phyloP scores from a whole-genome alignment of 257 asterid species.

The Cinchona pubescens region DNA sequence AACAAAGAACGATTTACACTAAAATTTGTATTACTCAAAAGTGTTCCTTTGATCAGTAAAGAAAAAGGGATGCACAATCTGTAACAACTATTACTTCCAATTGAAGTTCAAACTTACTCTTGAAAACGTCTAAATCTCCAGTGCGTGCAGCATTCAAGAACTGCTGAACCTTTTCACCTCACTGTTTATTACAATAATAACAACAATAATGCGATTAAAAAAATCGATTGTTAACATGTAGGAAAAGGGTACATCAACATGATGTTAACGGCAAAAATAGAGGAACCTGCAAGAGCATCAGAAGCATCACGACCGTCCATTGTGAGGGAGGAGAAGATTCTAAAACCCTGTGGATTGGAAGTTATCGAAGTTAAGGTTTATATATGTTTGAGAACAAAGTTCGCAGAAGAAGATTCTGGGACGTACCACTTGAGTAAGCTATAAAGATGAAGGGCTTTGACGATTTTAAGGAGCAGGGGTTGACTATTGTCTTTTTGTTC shows the following conservation, averaged over 20 bases:
- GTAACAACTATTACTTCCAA: background rate
- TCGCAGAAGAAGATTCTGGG: background rate
- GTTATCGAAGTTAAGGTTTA: background rate
- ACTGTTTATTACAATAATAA: slow-evolving; percentile 40
- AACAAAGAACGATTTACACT: slow-evolving; percentile 1
- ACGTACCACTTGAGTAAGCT: background rate
- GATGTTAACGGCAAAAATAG: background rate
- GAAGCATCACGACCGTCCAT: slow-evolving; percentile 67
- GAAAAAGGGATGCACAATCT: background rate
- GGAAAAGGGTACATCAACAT: background rate
- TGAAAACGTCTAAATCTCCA: slow-evolving; percentile 65
- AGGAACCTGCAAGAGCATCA: slow-evolving; percentile 81
- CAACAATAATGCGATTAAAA: slow-evolving; percentile 19
- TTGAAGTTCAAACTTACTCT: slow-evolving; percentile 43
- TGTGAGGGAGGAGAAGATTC: background rate
- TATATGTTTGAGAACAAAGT: background rate
- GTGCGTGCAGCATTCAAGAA: slow-evolving; percentile 72
- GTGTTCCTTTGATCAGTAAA: background rate
- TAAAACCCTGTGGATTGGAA: background rate
- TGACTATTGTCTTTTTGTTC: too few relatives aligned
- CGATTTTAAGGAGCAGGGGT: background rate
- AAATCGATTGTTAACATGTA: background rate
- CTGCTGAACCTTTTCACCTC: slow-evolving; percentile 64
- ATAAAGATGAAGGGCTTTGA: background rate
- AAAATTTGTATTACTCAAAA: too few relatives aligned